Evolutionary conservation across 2,329 filamentous ascomycete genomes (phyloP), one percentile per base, ranked within the genome.

Genomic region (Trichophyton simii): DNA sequence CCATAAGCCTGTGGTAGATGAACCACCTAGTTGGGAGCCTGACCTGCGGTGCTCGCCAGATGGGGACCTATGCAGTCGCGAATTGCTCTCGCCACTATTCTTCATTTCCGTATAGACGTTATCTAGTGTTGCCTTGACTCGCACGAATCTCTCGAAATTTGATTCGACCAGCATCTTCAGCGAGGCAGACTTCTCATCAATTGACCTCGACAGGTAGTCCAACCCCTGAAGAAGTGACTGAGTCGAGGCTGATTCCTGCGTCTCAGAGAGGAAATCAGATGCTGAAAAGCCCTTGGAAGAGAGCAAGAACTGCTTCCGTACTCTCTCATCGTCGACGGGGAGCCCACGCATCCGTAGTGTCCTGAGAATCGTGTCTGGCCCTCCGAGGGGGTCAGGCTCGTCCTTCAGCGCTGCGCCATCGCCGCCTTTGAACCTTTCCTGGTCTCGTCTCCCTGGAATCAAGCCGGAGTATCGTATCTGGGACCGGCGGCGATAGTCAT

Each of bases 101-200:
- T 82, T 79, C 94, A 99, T 99, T 74, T 99, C 94, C 64, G 87
- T 95, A 76, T 99, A 99, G 59, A 99, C 94, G 75, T 95, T 95
- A 76, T 99, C 94, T 69, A 99, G 97, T 6, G 92, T 97, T 18
- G 92, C 89, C 74, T 99, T 99, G 50, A 94, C 94, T 65, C 90
- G 87, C 61, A 99, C 94, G 77, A 99, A 99, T 66, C 92, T 87
- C 75, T 99, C 95, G 71, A 99, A 99, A 73, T 99, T 99, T 65
- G 89, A 92, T 74, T 99, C 94, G 25, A 99, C 94, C 18, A 99
- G 82, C 9, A 95, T 88, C 72, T 99, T 99, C 64, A 99, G 82
- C 3, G 91, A 96, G 0, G 92, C 94, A 0, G 92, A 96, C 74
- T 99, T 99, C 75, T 97, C 89, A 69, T 97, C 94, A 69, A 99